Percentiles rank a stretch among this genome's conserved stretches.
phyloP scores from a whole-genome alignment of 176 grass and related monocot genomes.

The Zizania latifolia region DNA sequence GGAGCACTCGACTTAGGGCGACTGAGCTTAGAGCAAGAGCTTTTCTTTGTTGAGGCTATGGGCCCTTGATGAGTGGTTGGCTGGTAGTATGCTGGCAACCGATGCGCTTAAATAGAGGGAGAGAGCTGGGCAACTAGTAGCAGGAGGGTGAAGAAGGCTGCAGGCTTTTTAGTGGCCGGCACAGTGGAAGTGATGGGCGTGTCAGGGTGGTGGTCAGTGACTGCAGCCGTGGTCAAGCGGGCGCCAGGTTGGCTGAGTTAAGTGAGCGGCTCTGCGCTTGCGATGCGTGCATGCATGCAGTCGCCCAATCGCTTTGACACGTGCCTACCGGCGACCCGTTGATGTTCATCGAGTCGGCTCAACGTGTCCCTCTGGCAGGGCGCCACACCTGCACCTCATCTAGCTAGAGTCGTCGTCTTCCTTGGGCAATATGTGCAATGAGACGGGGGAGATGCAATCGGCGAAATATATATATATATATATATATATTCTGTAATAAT shows the following conservation, averaged over 20 bases:
- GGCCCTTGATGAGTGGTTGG: background rate
- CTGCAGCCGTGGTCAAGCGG: constrained; percentile 2
- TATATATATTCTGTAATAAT: no score
- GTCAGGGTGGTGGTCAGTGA: background rate
- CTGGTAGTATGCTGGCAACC: background rate
- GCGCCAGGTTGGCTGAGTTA: constrained; percentile 42
- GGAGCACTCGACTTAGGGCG: background rate
- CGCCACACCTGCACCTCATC: background rate
- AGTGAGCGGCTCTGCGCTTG: background rate
- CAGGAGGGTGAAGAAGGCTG: background rate
- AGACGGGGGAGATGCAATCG: no score
- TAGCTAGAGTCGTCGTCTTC: no score
- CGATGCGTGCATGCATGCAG: background rate
- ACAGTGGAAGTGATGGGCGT: background rate
- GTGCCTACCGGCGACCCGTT: background rate
- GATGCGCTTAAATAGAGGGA: constrained; percentile 30
- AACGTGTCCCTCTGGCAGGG: background rate
- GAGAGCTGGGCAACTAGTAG: background rate
- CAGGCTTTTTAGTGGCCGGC: background rate
- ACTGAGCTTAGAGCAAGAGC: constrained; percentile 17
- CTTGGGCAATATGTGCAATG: no score
- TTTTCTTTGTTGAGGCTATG: constrained; percentile 6
- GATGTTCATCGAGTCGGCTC: background rate
- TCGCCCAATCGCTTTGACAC: constrained; percentile 4
- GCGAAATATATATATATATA: no score